Percentiles rank a stretch among this genome's conserved stretches.
Conservation (phyloP, 1,139 yeast species). For the Lizanozyma gosingica region DNA sequence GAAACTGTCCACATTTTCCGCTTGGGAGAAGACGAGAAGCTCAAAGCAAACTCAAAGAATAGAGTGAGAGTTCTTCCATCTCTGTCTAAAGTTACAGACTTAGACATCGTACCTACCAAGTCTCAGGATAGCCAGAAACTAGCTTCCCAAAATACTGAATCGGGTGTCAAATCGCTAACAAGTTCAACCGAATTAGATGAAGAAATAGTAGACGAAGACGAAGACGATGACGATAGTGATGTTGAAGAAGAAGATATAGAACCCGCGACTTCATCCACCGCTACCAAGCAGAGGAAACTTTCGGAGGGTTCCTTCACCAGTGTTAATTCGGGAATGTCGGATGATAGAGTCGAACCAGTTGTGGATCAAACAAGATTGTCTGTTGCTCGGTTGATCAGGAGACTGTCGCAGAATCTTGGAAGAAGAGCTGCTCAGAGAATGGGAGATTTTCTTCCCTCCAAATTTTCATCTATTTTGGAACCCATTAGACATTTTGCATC, state of each 20-base stretch:
- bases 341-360: constrained; percentile 44
- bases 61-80: neutral
- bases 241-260: constrained; percentile 19
- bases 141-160: neutral
- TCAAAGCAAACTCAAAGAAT: constrained; percentile 13
- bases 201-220: constrained; percentile 17
- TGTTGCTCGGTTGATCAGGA: constrained; percentile 59
- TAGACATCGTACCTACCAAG: neutral
- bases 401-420: constrained; percentile 50
- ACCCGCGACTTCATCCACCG: constrained; percentile 14
- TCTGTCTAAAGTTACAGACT: neutral
- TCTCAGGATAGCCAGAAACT: neutral
- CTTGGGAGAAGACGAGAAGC: constrained; percentile 51
- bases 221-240: constrained; percentile 23
- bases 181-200: constrained; percentile 11
- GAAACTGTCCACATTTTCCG: constrained; percentile 91
- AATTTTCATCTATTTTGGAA: constrained; percentile 79
- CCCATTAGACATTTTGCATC: constrained; percentile 94
- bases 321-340: constrained; percentile 23
- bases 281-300: constrained; percentile 27
- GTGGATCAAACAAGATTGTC: constrained; percentile 63
- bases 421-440: constrained; percentile 81
- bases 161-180: neutral
- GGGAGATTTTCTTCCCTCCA: constrained; percentile 80
- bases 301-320: constrained; percentile 36